These are phyloP conservation scores for Sparassis latifolia DNA, from an alignment of 1,284 basidiomycete species.

Conservation along the genomic window DNA sequence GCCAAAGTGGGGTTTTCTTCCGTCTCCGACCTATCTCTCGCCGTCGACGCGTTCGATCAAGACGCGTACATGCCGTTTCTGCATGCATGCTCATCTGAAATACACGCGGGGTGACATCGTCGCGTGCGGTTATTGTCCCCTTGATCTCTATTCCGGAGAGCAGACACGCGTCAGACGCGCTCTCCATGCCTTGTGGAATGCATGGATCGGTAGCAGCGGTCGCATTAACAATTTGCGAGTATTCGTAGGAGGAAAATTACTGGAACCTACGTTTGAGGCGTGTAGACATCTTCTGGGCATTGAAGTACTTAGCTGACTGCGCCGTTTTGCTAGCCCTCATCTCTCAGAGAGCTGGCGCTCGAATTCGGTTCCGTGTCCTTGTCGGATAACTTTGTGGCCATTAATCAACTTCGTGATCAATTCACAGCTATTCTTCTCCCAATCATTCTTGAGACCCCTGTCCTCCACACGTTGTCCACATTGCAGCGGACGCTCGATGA, in stretches of 20 bases:
- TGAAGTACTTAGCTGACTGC: background rate
- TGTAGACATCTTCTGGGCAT: conserved; percentile 15
- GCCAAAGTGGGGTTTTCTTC: conserved; percentile 95
- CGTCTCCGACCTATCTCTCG: conserved; percentile 53
- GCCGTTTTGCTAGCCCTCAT: background rate
- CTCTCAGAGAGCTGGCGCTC: background rate
- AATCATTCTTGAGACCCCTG: conserved; percentile 45
- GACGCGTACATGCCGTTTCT: conserved; percentile 74
- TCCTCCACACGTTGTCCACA: conserved; percentile 51
- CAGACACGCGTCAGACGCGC: conserved; percentile 52
- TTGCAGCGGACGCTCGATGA: conserved; percentile 78
- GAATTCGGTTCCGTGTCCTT: background rate
- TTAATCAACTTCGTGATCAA: conserved; percentile 14
- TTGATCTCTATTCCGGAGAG: conserved; percentile 80
- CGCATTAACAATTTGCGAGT: conserved; percentile 76
- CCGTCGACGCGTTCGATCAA: conserved; percentile 53
- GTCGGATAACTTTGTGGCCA: background rate
- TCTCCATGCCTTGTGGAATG: conserved; percentile 63
- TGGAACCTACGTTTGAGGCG: conserved; percentile 55
- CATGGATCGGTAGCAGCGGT: conserved; percentile 61
- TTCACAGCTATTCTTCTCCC: conserved; percentile 45
- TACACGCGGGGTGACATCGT: conserved; percentile 31
- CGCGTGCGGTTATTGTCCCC: conserved; percentile 70
- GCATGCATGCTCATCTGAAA: conserved; percentile 73
- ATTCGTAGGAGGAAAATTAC: conserved; percentile 58